A percentile compares a stretch with the other conserved stretches of the same genome.
Evolutionary conservation across 345 rosid genomes (phyloP).

Genomic region (Eucalyptus coolabah): DNA sequence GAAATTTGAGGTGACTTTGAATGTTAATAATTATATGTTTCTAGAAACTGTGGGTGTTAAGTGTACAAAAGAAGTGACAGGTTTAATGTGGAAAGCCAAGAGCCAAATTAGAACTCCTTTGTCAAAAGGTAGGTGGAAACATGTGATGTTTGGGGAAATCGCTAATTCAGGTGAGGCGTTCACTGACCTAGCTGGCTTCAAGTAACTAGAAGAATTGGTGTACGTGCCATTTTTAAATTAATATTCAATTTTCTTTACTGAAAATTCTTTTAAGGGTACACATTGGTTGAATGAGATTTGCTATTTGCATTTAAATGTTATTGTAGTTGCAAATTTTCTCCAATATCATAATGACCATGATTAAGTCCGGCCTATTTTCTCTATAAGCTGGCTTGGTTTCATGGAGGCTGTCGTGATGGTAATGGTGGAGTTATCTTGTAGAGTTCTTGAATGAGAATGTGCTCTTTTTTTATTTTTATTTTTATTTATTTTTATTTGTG

Average conservation of each 20-base stretch:
- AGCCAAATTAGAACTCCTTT: neutral
- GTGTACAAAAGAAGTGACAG: neutral
- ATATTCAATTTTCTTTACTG: neutral
- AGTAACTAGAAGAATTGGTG: neutral
- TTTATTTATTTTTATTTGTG: neutral
- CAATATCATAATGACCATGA: neutral
- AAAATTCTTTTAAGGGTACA: neutral
- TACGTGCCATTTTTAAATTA: neutral
- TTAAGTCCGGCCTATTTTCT: neutral
- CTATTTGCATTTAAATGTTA: neutral
- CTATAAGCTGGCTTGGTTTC: neutral
- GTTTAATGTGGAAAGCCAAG: neutral
- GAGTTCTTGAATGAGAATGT: neutral
- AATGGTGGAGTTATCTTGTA: neutral
- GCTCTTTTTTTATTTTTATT: too few species aligned
- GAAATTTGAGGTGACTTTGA: neutral
- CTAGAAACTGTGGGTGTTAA: neutral
- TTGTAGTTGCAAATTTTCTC: neutral
- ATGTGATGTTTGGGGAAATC: neutral
- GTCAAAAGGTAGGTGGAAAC: neutral
- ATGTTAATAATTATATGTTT: neutral
- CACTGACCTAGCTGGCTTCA: neutral
- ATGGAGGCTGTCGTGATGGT: neutral
- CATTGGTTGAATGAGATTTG: neutral
- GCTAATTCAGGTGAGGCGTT: neutral